Evolutionary conservation across 345 rosid genomes (phyloP).

Genomic region (Hibiscus syriacus): DNA sequence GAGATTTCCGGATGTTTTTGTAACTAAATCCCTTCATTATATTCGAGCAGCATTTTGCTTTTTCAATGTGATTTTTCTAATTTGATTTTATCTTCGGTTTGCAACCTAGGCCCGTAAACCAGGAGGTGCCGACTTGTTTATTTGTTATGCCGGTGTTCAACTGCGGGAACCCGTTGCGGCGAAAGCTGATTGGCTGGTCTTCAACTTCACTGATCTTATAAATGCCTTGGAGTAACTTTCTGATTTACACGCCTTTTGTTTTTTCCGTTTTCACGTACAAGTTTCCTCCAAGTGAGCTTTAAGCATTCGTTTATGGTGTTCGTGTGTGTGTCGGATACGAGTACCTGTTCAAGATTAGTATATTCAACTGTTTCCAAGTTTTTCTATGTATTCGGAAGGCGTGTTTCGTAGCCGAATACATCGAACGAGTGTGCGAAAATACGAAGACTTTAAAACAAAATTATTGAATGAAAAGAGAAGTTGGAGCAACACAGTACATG

Average conservation of each 20-base stretch:
- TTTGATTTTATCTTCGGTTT: not conserved
- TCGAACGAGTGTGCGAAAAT: too few species aligned
- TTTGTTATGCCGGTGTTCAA: conserved; percentile 84
- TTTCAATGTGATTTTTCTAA: too few species aligned
- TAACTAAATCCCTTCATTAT: too few species aligned
- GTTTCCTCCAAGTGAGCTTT: not conserved
- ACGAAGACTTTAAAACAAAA: too few species aligned
- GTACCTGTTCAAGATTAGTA: not conserved
- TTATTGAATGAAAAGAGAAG: too few species aligned
- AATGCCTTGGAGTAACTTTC: conserved; percentile 39
- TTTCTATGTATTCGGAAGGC: not conserved
- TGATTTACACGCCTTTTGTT: not conserved
- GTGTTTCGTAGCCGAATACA: too few species aligned
- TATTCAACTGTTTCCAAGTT: not conserved
- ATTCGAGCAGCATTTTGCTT: too few species aligned
- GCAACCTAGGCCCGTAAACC: conserved; percentile 48
- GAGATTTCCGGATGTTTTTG: too few species aligned
- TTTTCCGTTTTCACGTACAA: not conserved
- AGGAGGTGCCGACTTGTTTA: conserved; percentile 92
- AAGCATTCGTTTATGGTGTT: not conserved
- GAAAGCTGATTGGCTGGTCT: conserved; percentile 87
- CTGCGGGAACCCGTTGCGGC: conserved; percentile 77
- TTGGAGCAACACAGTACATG: too few species aligned
- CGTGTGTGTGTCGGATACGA: not conserved
- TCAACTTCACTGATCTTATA: conserved; percentile 50